Evolutionary conservation across 441 rosid genomes (phyloP), one percentile per base, ranked within the genome.

Genomic region (Eruca vesicaria): DNA sequence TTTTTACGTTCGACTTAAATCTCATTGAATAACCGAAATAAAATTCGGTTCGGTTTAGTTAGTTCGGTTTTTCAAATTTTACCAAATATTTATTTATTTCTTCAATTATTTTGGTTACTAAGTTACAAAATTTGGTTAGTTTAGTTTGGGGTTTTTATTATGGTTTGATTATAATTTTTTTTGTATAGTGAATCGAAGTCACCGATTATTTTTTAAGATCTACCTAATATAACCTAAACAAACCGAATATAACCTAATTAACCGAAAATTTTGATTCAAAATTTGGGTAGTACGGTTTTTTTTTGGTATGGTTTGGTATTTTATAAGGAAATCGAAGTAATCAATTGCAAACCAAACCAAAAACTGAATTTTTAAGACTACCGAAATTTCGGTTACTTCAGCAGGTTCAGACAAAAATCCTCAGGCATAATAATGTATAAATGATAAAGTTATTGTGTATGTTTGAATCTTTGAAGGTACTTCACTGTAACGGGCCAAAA

Each of bases 401-500:
- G 3, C 52, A 41, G 9, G 35, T 32, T 32, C 0, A 1, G 35
- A 32, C 35, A 7, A 32, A 32, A 5, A 32, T n/a, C 2, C 9
- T 7, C 7, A 32, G 9, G 9, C 9, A 9, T 32, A 32, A n/a
- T n/a, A n/a, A n/a, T n/a, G 18, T 41, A 5, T 41, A 41, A 7
- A 41, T 41, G 48, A n/a, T 14, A 45, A 45, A 15, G 52, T 45
- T 6, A 9, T n/a, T 45, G 15, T 45, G 52, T 45, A 5, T 63
- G 65, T 29, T 35, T 77, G 69, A 60, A 52, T 52, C 63, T 36
- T 28, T 59, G 64, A 72, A 82, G 89, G 70, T 85, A 85, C 23
- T 84, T 81, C 14, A 85, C 86, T 1, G 73, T 85, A 16, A 87
- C 86, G 8, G 91, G 91, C 6, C 79, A 87, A 69, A 81, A 79